Evolutionary conservation across 208 protist species (phyloP), one percentile per base, ranked within the genome.

Genomic region (Leishmania lainsoni): DNA sequence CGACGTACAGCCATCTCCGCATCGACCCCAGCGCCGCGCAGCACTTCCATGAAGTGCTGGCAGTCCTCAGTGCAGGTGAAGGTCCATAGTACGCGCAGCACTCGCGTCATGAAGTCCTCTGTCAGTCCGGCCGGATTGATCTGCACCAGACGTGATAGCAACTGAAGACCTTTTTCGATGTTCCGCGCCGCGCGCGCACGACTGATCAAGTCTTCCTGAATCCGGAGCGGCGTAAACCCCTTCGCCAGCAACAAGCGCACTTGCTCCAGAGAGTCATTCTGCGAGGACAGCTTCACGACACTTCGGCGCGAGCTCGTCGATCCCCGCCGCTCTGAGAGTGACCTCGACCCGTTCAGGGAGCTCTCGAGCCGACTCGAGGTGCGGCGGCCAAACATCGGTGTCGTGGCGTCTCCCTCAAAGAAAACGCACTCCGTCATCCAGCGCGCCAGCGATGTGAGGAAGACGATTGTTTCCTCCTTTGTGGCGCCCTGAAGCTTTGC

Each of bases 211-310:
- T 90, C 81, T 32, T 80, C 80, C 83, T 98, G 91, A 45, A 98
- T 83, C 70, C 85, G 81, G 2, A 79, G 56, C n/a, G 91, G 76
- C 0, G 86, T 83, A 59, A 93, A 87, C 17, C 84, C 88, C 75
- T 92, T 90, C n/a, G 84, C 81, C 70, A 97, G 76, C 16, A 97
- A 73, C 6, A 85, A 83, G 49, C 92, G 87, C 32, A 97, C 87
- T 80, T 96, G 92, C 83, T 96, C 93, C 3, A 98, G 81, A 56
- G 83, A 89, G 61, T 98, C 92, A 14, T 79, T 87, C 71, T 92
- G 84, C 70, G 89, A 82, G 6, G 83, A 76, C 54, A 82, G 83
- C 78, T 90, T 89, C 42, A 92, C 81, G 4, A 86, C 89, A 79
- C 89, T 96, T 77, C 90, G 89, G n/a, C 93, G 90, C 51, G 85